phyloP scores from a whole-genome alignment of 2,329 filamentous ascomycete genomes.

The Sporothrix curviconia region DNA sequence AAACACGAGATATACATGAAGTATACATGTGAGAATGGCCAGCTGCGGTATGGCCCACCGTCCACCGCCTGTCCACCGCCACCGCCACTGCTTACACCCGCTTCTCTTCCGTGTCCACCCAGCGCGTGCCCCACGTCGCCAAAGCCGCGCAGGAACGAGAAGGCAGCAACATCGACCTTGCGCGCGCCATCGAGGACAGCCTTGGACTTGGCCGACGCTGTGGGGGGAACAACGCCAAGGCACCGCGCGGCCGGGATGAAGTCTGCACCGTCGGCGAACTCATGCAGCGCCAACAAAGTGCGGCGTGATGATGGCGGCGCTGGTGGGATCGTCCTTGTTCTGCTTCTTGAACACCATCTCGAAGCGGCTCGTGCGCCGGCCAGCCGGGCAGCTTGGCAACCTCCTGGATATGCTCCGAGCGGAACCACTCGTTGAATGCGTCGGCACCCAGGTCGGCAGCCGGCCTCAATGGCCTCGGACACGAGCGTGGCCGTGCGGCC shows the following conservation, averaged over 20 bases:
- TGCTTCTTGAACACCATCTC: slow-evolving; percentile 10
- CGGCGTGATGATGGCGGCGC: not conserved
- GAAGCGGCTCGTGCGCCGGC: slow-evolving; percentile 13
- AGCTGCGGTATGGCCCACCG: too few species aligned
- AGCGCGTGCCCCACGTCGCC: slow-evolving; percentile 3
- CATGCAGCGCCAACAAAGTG: slow-evolving; percentile 9
- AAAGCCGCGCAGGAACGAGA: slow-evolving; percentile 5
- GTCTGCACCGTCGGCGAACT: slow-evolving; percentile 4
- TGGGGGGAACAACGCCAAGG: not conserved
- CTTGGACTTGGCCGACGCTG: not conserved
- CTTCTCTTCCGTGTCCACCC: slow-evolving; percentile 11
- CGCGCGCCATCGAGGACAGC: slow-evolving; percentile 2
- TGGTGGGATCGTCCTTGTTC: slow-evolving; percentile 1
- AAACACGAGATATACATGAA: not conserved
- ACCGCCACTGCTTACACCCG: not conserved
- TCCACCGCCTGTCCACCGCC: not conserved
- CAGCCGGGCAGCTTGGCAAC: not conserved
- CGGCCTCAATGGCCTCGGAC: slow-evolving; percentile 9
- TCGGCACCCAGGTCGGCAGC: not conserved
- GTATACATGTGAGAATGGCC: too few species aligned
- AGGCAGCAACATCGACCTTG: slow-evolving; percentile 6
- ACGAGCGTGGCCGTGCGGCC: not conserved
- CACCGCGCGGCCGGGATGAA: not conserved
- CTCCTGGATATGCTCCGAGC: not conserved
- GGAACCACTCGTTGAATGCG: slow-evolving; percentile 9